phyloP scores from a whole-genome alignment of 1,284 basidiomycete species.

The Pseudozyma thailandica region DNA sequence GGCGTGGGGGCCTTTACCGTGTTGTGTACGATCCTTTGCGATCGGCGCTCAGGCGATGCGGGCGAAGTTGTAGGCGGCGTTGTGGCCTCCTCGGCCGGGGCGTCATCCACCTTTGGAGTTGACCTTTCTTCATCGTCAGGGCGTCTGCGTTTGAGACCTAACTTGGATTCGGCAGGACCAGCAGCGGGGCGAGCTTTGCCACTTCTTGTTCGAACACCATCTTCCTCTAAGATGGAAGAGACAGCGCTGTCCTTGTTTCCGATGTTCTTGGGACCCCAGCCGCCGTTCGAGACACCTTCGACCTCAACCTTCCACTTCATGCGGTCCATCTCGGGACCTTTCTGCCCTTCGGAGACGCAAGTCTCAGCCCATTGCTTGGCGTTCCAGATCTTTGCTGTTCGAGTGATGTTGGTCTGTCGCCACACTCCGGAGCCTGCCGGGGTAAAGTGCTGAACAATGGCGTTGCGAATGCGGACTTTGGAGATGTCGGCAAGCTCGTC shows the following conservation, averaged over 20 bases:
- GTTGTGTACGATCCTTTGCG: conserved; percentile 15
- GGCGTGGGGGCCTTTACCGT: conserved; percentile 9
- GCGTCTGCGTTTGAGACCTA: conserved; percentile 28
- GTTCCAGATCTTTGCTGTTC: conserved; percentile 61
- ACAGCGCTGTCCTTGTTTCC: conserved; percentile 29
- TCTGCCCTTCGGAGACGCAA: conserved; percentile 48
- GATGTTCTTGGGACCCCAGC: conserved; percentile 46
- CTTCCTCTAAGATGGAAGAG: conserved; percentile 45
- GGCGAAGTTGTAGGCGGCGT: conserved; percentile 11
- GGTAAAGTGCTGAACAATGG: conserved; percentile 64
- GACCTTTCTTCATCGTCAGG: conserved; percentile 12
- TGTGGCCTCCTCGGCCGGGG: conserved; percentile 13
- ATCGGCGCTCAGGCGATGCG: conserved; percentile 24
- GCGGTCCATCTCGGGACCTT: conserved; percentile 63
- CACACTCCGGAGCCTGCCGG: conserved; percentile 63
- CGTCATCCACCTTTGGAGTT: conserved; percentile 8
- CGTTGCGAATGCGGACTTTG: conserved; percentile 62
- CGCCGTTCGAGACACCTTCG: conserved; percentile 49
- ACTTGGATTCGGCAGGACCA: conserved; percentile 3
- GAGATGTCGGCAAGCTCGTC: conserved; percentile 40
- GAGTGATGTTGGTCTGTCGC: conserved; percentile 65
- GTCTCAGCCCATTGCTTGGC: conserved; percentile 65
- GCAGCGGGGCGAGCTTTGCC: conserved; percentile 38
- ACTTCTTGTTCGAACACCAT: conserved; percentile 59
- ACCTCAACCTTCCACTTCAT: conserved; percentile 61